Conservation (phyloP, 2,329 filamentous ascomycete genomes). For the Neocatenulostroma microsporum region DNA sequence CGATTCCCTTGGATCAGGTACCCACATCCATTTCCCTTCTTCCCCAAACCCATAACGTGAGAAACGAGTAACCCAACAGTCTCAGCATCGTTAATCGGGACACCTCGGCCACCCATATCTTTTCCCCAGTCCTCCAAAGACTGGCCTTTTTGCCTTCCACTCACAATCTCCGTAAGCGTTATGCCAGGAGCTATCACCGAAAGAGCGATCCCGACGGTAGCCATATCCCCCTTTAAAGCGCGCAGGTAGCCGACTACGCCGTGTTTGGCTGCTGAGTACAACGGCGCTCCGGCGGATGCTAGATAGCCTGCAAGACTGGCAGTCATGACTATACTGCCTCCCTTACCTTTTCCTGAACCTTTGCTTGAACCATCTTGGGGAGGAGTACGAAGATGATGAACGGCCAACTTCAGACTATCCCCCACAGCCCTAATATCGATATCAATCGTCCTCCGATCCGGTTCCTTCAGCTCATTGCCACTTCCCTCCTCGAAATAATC, state of each 20-base stretch:
- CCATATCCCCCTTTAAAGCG: constrained; percentile 43
- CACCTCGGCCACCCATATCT: constrained; percentile 37
- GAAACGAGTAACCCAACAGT: constrained; percentile 39
- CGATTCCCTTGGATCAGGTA: constrained; percentile 37
- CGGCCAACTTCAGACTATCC: constrained; percentile 42
- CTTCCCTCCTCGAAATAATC: constrained; percentile 37
- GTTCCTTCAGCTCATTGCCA: constrained; percentile 37
- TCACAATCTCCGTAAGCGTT: constrained; percentile 41
- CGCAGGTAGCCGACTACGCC: constrained; percentile 45
- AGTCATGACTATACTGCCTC: constrained; percentile 42
- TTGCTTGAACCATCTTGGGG: constrained; percentile 7
- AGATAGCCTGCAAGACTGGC: constrained; percentile 45
- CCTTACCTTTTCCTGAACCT: constrained; percentile 26
- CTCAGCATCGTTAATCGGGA: constrained; percentile 42
- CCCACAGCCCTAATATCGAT: constrained; percentile 42
- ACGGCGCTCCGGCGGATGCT: constrained; percentile 40
- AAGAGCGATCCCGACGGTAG: constrained; percentile 39
- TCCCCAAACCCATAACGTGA: constrained; percentile 38
- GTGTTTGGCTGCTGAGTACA: constrained; percentile 46
- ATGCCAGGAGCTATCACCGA: constrained; percentile 44
- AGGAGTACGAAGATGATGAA: constrained; percentile 38
- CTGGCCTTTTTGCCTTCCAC: constrained; percentile 27
- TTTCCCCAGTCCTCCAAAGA: constrained; percentile 35
- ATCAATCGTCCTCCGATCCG: constrained; percentile 38
- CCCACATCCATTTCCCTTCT: constrained; percentile 39